A percentile compares a stretch with the other conserved stretches of the same genome.
These are phyloP conservation scores for Exserohilum rostratum DNA, from an alignment of 2,329 filamentous ascomycete genomes.

Conservation along the genomic window DNA sequence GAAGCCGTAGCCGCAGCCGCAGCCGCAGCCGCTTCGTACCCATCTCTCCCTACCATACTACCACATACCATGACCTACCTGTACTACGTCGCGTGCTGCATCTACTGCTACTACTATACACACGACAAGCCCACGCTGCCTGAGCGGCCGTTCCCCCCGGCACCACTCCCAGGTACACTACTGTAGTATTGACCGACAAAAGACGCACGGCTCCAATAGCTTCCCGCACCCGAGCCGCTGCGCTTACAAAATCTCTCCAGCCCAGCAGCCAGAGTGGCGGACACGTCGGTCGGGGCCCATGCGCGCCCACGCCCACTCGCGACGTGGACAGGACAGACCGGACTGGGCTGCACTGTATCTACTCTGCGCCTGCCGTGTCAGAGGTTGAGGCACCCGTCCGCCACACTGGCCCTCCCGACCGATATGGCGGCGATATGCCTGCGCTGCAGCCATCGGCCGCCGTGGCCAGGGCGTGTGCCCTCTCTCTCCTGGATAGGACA, in stretches of 20 bases:
- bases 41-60: no score
- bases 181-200: slow-evolving; percentile 4
- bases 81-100: no score
- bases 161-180: slow-evolving; percentile 2
- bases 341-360: not conserved
- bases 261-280: slow-evolving; percentile 10
- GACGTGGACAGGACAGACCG: slow-evolving; percentile 17
- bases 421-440: not conserved
- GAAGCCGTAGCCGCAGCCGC: not conserved
- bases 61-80: no score
- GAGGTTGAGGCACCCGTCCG: slow-evolving; percentile 20
- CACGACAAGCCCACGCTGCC: slow-evolving; percentile 6
- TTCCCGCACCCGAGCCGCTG: slow-evolving; percentile 26
- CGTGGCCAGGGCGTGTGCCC: slow-evolving; percentile 2
- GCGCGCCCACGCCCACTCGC: slow-evolving; percentile 7
- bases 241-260: slow-evolving; percentile 14
- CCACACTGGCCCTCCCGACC: slow-evolving; percentile 15
- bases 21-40: no score
- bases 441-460: slow-evolving; percentile 3
- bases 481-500: slow-evolving; percentile 15
- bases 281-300: slow-evolving; percentile 9
- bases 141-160: slow-evolving; percentile 17
- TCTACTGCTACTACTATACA: not conserved
- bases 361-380: slow-evolving; percentile 15
- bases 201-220: slow-evolving; percentile 21